Base-by-base conservation (phyloP, 306 rosid genomes). In the Cucurbita argyrosperma region DNA sequence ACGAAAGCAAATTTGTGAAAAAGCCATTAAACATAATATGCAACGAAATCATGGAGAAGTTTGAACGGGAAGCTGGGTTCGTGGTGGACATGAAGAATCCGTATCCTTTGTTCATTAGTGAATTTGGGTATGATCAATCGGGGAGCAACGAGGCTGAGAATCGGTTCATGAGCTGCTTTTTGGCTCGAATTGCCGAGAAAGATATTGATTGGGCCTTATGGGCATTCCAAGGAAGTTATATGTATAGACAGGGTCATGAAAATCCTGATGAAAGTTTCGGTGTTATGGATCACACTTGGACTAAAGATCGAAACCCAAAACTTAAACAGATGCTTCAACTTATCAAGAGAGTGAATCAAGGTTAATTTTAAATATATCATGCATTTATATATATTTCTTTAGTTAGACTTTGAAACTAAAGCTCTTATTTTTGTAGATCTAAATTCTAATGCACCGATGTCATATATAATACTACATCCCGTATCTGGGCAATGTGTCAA, bases 141-240 rank as follows among this genome's bases (percentile, higher is more conserved):
- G 78, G 82, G 4, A 39, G 0, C 1, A 46, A 73, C 11, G 59
- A 60, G 2, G 76, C 68, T 0, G 77, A 82, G 7, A 82, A 82
- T 45, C 72, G 79, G 7, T 87, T 45, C 73, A 10, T 82, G 14
- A 79, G 77, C 1, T 80, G 90, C 76, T 55, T 84, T 8, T 79
- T 84, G 26, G 76, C 92, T 3, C 78, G 81, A 19, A 84, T 88
- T 75, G 82, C 74, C 40, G 84, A 61, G 19, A 81, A 79, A 43
- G 88, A 87, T 67, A 53, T 87, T 70, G 90, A 84, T 38, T 87
- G 88, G 86, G 77, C 79, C 37, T 68, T 82, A 72, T 84, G 92
- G 90, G 83, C 86, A 0, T 30, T 30, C 35, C 35, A 30, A 30
- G 35, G 35, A 30, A 80, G 78, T 67, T 87, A 87, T 54, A 78